These are phyloP conservation scores for Boletus sp. DNA, from an alignment of 1,284 basidiomycete species.

Conservation along the genomic window DNA sequence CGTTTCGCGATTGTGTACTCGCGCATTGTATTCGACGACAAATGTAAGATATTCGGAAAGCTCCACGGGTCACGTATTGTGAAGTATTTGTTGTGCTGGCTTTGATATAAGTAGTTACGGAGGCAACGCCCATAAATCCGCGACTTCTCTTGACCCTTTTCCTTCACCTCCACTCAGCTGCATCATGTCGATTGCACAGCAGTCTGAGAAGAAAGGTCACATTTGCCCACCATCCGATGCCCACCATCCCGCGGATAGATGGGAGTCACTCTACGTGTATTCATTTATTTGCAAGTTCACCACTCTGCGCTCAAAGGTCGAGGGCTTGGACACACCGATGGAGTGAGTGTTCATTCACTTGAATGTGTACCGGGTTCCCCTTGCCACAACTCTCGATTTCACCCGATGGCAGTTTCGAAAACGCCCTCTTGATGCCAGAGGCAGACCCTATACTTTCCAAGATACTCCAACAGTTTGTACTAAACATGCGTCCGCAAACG, in stretches of 20 bases:
- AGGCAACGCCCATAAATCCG: constrained; percentile 34
- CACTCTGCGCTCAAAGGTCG: constrained; percentile 64
- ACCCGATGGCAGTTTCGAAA: constrained; percentile 61
- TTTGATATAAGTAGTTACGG: constrained; percentile 40
- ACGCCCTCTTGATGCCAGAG: constrained; percentile 66
- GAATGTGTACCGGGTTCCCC: constrained; percentile 7
- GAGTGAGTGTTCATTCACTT: constrained; percentile 55
- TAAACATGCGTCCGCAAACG: constrained; percentile 77
- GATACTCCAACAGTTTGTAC: constrained; percentile 69
- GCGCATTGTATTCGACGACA: constrained; percentile 15
- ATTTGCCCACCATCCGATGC: constrained; percentile 72
- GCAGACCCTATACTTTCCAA: constrained; percentile 68
- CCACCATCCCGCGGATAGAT: constrained; percentile 71
- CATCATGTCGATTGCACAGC: constrained; percentile 42
- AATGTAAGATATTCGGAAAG: constrained; percentile 27
- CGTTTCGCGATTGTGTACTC: constrained; percentile 22
- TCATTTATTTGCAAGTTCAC: constrained; percentile 81
- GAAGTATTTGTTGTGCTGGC: constrained; percentile 35
- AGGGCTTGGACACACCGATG: constrained; percentile 73
- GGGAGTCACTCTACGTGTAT: constrained; percentile 83
- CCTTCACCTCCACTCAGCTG: constrained; percentile 30
- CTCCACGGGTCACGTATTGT: constrained; percentile 31
- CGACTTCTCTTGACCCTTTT: constrained; percentile 37
- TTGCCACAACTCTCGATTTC: constrained; percentile 33
- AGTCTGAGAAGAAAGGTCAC: constrained; percentile 58